A percentile compares a stretch with the other conserved stretches of the same genome.
phyloP scores from a whole-genome alignment of 208 protist genomes.

The Leptomonas seymouri region DNA sequence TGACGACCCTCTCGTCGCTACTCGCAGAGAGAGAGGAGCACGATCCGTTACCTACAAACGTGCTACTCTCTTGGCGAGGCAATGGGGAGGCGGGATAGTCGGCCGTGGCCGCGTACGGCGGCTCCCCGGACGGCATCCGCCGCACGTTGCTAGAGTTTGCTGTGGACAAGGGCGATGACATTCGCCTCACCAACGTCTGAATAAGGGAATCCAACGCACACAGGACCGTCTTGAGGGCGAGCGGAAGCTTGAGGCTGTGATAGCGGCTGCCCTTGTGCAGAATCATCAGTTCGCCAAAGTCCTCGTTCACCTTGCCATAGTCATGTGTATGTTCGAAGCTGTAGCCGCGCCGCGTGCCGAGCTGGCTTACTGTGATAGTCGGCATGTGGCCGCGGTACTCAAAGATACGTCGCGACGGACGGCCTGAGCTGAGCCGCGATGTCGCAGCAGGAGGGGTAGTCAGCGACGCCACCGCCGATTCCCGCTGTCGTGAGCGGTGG shows the following conservation, averaged over 20 bases:
- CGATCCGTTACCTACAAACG: not conserved
- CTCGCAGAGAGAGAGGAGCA: not conserved
- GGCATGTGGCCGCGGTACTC: conserved; percentile 32
- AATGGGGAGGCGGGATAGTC: not conserved
- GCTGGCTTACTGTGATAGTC: conserved; percentile 30
- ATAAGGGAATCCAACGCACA: conserved; percentile 46
- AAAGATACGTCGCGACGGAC: conserved; percentile 9
- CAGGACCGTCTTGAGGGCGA: conserved; percentile 49
- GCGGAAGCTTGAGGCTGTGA: conserved; percentile 37
- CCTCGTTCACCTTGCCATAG: conserved; percentile 52
- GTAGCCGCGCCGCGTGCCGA: conserved; percentile 69
- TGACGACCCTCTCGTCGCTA: conserved; percentile 54
- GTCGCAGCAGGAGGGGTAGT: not conserved
- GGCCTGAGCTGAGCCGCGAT: not conserved
- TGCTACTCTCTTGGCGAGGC: conserved; percentile 20
- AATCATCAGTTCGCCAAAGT: conserved; percentile 42
- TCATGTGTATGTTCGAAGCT: conserved; percentile 79
- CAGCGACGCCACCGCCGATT: conserved; percentile 2
- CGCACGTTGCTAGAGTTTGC: not conserved
- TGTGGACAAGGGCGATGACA: conserved; percentile 1
- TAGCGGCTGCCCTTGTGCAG: conserved; percentile 33
- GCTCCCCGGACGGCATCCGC: conserved; percentile 8
- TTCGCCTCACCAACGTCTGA: conserved; percentile 10
- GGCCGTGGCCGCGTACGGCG: not conserved
- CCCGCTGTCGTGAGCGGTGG: conserved; percentile 37